These are phyloP conservation scores for Trichopus zeylanicus DNA, from an alignment of 116 monocot species.

Conservation along the genomic window DNA sequence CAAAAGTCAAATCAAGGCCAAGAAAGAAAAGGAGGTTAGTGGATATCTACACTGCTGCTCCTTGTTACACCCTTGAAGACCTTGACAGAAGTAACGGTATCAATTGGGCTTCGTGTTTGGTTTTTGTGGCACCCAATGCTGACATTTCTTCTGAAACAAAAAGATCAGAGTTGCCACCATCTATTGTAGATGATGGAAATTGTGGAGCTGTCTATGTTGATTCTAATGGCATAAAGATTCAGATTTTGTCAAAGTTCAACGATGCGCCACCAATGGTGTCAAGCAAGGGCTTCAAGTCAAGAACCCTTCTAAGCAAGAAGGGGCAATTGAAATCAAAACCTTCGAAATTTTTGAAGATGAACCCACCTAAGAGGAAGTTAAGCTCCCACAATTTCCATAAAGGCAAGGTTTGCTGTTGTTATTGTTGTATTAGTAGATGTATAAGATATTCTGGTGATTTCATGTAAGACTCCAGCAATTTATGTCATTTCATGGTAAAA, in stretches of 20 bases:
- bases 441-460: background rate
- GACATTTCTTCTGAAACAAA: slow-evolving; percentile 13
- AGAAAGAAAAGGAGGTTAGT: slow-evolving; percentile 67
- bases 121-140: slow-evolving; percentile 2
- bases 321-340: slow-evolving; percentile 6
- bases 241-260: slow-evolving; percentile 33
- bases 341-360: slow-evolving; percentile 22
- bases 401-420: slow-evolving; percentile 17
- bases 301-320: slow-evolving; percentile 13
- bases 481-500: too few species aligned
- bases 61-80: slow-evolving; percentile 61
- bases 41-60: slow-evolving; percentile 64
- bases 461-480: too few species aligned
- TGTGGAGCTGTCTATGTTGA: slow-evolving; percentile 48
- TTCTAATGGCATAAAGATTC: slow-evolving; percentile 53
- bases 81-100: slow-evolving; percentile 65
- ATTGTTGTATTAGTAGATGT: background rate
- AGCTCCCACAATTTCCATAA: slow-evolving; percentile 8
- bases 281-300: slow-evolving; percentile 8
- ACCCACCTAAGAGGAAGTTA: slow-evolving; percentile 18
- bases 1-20: slow-evolving; percentile 40
- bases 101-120: slow-evolving; percentile 25
- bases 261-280: slow-evolving; percentile 10
- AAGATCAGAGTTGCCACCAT: slow-evolving; percentile 11
- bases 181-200: slow-evolving; percentile 9